A percentile compares a stretch with the other conserved stretches of the same genome.
Conservation (phyloP, 1,284 basidiomycete species). For the Athelia psychrophila region DNA sequence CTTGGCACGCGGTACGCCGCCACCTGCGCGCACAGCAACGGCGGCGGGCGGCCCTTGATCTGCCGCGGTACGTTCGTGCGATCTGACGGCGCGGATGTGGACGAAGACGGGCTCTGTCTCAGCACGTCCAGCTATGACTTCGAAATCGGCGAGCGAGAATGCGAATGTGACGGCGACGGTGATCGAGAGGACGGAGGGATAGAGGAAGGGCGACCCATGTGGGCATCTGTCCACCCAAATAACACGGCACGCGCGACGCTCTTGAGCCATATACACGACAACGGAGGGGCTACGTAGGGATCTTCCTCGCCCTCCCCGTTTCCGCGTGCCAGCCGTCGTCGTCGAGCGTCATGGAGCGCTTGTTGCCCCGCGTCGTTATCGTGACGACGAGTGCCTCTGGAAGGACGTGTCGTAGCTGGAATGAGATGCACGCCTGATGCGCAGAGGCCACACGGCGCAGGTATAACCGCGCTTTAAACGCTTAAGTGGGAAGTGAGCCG, state of each 20-base stretch:
- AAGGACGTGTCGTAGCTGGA: not conserved
- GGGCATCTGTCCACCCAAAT: slow-evolving; percentile 40
- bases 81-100: slow-evolving; percentile 34
- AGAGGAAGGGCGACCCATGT: slow-evolving; percentile 38
- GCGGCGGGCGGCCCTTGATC: slow-evolving; percentile 4
- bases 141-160: not conserved
- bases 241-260: slow-evolving; percentile 59
- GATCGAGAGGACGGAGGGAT: slow-evolving; percentile 2
- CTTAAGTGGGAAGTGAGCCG: too few relatives aligned
- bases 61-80: slow-evolving; percentile 29
- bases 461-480: slow-evolving; percentile 4
- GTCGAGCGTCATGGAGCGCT: not conserved
- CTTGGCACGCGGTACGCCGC: not conserved
- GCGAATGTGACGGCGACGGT: too few relatives aligned
- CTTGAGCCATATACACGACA: slow-evolving; percentile 63
- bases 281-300: slow-evolving; percentile 30
- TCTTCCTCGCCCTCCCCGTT: not conserved
- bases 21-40: not conserved
- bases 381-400: not conserved
- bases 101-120: not conserved
- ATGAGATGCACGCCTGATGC: not conserved
- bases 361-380: not conserved
- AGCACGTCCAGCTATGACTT: not conserved
- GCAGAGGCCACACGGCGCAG: slow-evolving; percentile 9
- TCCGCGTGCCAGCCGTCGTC: not conserved